Percentiles rank a stretch among this genome's conserved stretches.
Evolutionary conservation across 2,329 filamentous ascomycete genomes (phyloP).

Genomic region (Akanthomyces uredinophilus): DNA sequence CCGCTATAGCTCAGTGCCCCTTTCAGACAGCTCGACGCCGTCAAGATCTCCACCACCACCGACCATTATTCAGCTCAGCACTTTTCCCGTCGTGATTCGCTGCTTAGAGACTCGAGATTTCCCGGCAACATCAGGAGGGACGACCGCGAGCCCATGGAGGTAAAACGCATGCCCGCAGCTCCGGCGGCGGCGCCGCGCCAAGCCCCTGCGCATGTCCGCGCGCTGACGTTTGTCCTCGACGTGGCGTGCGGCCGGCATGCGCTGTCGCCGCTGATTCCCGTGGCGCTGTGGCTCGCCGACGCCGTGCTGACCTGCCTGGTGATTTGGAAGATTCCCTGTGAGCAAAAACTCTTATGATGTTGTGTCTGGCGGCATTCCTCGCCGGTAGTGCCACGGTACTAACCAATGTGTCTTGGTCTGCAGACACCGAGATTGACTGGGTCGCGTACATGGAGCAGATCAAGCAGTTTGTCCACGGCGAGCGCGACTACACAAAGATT

Average conservation of each 20-base stretch:
- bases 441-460: conserved; percentile 94
- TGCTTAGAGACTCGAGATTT: background rate
- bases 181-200: conserved; percentile 7
- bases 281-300: conserved; percentile 64
- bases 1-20: conserved; percentile 9
- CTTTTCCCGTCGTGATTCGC: background rate
- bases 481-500: conserved; percentile 83
- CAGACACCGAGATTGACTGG: conserved; percentile 98
- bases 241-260: conserved; percentile 44
- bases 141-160: conserved; percentile 1
- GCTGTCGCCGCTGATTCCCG: conserved; percentile 47
- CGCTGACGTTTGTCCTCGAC: conserved; percentile 33
- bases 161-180: background rate
- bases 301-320: conserved; percentile 66
- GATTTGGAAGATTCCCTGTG: conserved; percentile 80
- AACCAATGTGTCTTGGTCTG: background rate
- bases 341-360: conserved; percentile 26
- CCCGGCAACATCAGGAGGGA: background rate
- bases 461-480: conserved; percentile 70
- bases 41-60: conserved; percentile 5
- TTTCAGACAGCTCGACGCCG: conserved; percentile 8
- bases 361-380: background rate
- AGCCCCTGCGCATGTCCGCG: conserved; percentile 23
- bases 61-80: background rate
- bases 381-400: background rate